Base-by-base conservation (phyloP, 805 yeast genomes). In the Candida vaughaniae region DNA sequence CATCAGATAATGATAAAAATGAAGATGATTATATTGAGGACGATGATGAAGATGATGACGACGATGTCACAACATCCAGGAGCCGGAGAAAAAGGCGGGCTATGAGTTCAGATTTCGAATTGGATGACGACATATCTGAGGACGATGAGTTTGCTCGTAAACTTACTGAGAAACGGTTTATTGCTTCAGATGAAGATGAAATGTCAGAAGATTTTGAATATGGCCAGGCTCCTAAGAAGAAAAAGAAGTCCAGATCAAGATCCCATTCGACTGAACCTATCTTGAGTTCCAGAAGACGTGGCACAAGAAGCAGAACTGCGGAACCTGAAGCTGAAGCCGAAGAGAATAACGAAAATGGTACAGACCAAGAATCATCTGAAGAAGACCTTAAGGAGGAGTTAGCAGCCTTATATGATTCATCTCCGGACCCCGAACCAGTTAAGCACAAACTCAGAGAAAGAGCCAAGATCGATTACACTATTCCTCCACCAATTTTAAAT, bases 401-500 rank as follows among this genome's bases (percentile, higher is more conserved):
- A 11, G 76, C 74, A 36, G 88, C 81, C 18, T 55, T 84, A 30
- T 74, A 78, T 50, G 81, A 79, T 43, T 69, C 82, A 3, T 78
- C 81, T 10, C 80, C 86, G 2, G 43, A 39, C 12, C 64, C 73
- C 18, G 67, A 76, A 19, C 71, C 71, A 1, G 47, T 64, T 22
- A 60, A 59, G 33, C 73, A 66, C 41, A 67, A 67, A 45, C 58
- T 70, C 31, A 56, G 73, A 34, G 73, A 64, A 44, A 78, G 89
- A 39, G 62, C 58, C 12, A 80, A 80, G 32, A 80, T 90, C 8
- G 84, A 89, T 53, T 89, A 89, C 56, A 75, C 82, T 10, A 69
- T 89, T 7, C 91, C 95, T 0, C 96, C 96, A 1, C 95, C 95
- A 3, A 66, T 86, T 3, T 47, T 69, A 16, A 63, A 62, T 37